Evolutionary conservation across 78 protist genomes (phyloP).

Genomic region (Dictyostelium citrinum): DNA sequence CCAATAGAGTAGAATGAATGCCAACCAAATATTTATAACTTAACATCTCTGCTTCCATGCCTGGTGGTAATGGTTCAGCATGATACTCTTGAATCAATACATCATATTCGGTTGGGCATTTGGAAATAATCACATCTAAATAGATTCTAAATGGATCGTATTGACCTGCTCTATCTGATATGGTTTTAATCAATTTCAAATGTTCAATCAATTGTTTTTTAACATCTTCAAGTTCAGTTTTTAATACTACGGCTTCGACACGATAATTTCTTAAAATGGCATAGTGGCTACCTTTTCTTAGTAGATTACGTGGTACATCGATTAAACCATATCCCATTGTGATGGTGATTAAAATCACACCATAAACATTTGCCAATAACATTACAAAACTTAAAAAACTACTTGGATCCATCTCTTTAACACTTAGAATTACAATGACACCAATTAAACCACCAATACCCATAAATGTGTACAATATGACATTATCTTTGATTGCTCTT

Average conservation of each 20-base stretch:
- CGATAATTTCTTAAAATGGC: constrained; percentile 43
- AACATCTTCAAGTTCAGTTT: constrained; percentile 5
- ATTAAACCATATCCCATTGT: constrained; percentile 68
- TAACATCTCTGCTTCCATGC: neutral
- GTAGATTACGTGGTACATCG: constrained; percentile 58
- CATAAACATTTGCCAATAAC: constrained; percentile 52
- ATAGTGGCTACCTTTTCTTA: constrained; percentile 5
- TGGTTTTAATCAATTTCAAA: constrained; percentile 20
- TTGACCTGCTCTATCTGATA: constrained; percentile 50
- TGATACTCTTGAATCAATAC: neutral
- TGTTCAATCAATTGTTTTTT: constrained; percentile 1
- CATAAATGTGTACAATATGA: constrained; percentile 43
- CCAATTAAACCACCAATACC: constrained; percentile 32
- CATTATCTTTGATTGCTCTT: constrained; percentile 55
- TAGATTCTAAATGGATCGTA: constrained; percentile 54
- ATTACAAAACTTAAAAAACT: neutral
- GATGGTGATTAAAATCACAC: constrained; percentile 10
- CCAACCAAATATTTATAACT: constrained; percentile 14
- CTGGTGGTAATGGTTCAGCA: neutral
- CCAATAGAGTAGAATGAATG: constrained; percentile 32
- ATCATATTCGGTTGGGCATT: constrained; percentile 14
- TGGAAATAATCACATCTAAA: constrained; percentile 48
- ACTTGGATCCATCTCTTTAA: neutral
- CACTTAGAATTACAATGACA: neutral
- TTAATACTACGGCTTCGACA: constrained; percentile 28